Evolutionary conservation across 202 grass and related monocot species (phyloP).

Genomic region (Carex sylvatica): DNA sequence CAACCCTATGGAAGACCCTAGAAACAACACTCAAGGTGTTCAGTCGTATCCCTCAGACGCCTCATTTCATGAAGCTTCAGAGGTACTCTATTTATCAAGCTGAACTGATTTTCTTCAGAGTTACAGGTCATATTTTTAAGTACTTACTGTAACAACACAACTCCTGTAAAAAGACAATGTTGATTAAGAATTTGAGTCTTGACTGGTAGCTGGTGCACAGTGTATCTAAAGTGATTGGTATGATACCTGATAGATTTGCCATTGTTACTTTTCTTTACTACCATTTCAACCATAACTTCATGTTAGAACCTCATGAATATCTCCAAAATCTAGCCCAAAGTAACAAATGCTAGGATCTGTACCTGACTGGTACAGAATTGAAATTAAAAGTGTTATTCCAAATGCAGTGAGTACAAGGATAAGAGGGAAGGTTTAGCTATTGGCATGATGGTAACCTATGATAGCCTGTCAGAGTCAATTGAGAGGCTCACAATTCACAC

Average conservation of each 20-base stretch:
- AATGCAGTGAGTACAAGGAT: slow-evolving; percentile 3
- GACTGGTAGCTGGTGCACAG: too few relatives aligned
- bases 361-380: neutral
- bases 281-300: neutral
- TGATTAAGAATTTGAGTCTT: too few relatives aligned
- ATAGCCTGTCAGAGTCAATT: slow-evolving; percentile 40
- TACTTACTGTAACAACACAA: neutral
- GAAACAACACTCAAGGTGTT: slow-evolving; percentile 51
- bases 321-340: neutral
- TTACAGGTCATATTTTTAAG: neutral
- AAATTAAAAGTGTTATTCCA: neutral
- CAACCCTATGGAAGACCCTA: slow-evolving; percentile 44
- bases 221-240: too few relatives aligned
- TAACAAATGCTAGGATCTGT: neutral
- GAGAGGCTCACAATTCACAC: slow-evolving; percentile 25
- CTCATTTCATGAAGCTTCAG: slow-evolving; percentile 46
- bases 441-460: slow-evolving; percentile 62
- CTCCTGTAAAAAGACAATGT: too few relatives aligned
- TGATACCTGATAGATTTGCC: too few relatives aligned
- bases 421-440: slow-evolving; percentile 55
- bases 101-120: neutral
- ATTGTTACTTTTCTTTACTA: neutral
- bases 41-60: slow-evolving; percentile 32
- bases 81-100: slow-evolving; percentile 12
- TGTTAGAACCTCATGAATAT: neutral